Base-by-base conservation (phyloP, 345 rosid genomes). In the Brassica cretica region DNA sequence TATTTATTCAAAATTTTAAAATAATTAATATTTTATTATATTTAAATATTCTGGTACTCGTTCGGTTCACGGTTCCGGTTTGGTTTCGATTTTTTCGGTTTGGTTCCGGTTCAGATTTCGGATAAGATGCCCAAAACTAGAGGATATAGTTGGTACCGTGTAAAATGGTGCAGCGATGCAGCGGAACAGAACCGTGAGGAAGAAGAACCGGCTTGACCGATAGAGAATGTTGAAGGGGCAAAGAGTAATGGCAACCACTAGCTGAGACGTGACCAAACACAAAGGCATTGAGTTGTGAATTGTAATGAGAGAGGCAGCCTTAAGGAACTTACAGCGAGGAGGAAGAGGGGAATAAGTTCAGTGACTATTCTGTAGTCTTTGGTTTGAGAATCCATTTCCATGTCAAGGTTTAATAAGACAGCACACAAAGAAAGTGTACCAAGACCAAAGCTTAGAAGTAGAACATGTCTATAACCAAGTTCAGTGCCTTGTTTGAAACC, bases 401-500 rank as follows among this genome's bases (percentile, higher is more conserved):
- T 87, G 70, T 93, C 94, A 77, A 93, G 83, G 81, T 90, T 87
- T 32, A 88, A 82, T 16, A 90, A 74, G n/a, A 84, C 86, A 25
- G 84, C 83, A 18, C 74, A 83, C 9, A 93, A 72, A 41, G 89
- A 74, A 7, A 90, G 81, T 55, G 90, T 87, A 18, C 90, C 84
- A 49, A 92, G 88, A 63, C 33, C 88, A 29, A 84, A 82, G 68
- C 88, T 61, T 10, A 89, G 77, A 14, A 89, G 90, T 19, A 88
- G 79, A 27, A 88, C 90, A 81, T 90, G 85, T 71, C 90, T 72
- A 35, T 86, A 92, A 49, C 90, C 85, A 82, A 92, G 72, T 61
- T 92, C 93, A 11, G 88, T 86, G 30, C 96, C 96, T 82, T 84
- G 82, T 85, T 88, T 89, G 85, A 89, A 86, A 59, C 88, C 92